Conservation (phyloP, 495 filamentous ascomycete genomes). For the Aspergillus avenaceus region DNA sequence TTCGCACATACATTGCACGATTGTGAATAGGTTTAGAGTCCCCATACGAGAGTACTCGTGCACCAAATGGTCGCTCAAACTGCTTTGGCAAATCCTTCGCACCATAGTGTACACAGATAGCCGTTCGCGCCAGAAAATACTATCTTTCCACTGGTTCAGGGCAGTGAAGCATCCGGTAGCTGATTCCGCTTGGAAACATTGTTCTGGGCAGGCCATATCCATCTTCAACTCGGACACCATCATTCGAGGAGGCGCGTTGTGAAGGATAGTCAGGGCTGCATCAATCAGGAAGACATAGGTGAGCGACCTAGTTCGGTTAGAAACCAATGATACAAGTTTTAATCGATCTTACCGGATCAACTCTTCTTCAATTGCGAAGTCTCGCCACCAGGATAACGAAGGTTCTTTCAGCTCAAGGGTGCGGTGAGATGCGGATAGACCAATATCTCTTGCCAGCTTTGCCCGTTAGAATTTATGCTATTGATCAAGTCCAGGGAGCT, state of each 20-base stretch:
- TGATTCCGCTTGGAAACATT: slow-evolving; percentile 22
- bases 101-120: slow-evolving; percentile 20
- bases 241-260: slow-evolving; percentile 22
- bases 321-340: not conserved
- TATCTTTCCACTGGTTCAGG: slow-evolving; percentile 14
- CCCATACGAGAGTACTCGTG: slow-evolving; percentile 18
- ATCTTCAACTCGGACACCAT: slow-evolving; percentile 22
- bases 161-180: slow-evolving; percentile 11
- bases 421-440: slow-evolving; percentile 16
- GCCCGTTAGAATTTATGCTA: not conserved
- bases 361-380: slow-evolving; percentile 19
- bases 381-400: slow-evolving; percentile 15
- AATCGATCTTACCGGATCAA: slow-evolving; percentile 11
- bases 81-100: slow-evolving; percentile 17
- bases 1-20: slow-evolving; percentile 18
- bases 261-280: slow-evolving; percentile 19
- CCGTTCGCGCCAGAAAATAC: slow-evolving; percentile 14
- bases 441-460: slow-evolving; percentile 18
- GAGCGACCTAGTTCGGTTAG: slow-evolving; percentile 9
- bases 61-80: slow-evolving; percentile 10
- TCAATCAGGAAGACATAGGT: slow-evolving; percentile 24
- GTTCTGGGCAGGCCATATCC: slow-evolving; percentile 20
- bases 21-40: slow-evolving; percentile 24
- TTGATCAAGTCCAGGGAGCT: not conserved
- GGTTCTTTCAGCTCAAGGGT: slow-evolving; percentile 1